phyloP scores from a whole-genome alignment of 495 filamentous ascomycete species.

The Penicillium egyptiacum region DNA sequence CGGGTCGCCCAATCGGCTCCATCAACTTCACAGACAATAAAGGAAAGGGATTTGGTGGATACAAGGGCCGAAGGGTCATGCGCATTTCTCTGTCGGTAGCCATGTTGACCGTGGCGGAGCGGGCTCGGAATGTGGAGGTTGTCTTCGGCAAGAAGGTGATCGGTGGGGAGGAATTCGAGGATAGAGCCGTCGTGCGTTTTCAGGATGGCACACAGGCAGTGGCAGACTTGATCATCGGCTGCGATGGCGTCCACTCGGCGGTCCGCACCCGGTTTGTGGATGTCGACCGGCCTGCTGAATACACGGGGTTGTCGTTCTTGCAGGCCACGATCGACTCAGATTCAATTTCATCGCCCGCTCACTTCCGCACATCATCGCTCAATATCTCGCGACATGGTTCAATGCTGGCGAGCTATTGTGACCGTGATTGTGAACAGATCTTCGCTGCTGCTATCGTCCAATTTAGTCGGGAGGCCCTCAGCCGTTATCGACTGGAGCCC shows the following conservation, averaged over 20 bases:
- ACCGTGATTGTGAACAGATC: conserved; percentile 43
- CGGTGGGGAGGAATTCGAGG: conserved; percentile 37
- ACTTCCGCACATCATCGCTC: conserved; percentile 51
- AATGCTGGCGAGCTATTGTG: conserved; percentile 52
- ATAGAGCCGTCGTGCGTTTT: conserved; percentile 50
- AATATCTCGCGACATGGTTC: conserved; percentile 56
- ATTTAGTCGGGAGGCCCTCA: conserved; percentile 41
- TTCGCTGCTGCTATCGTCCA: conserved; percentile 59
- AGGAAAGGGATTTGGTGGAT: conserved; percentile 43
- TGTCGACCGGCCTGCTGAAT: conserved; percentile 46
- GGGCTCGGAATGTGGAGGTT: conserved; percentile 37
- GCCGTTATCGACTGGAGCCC: conserved; percentile 32
- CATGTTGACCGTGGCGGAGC: conserved; percentile 46
- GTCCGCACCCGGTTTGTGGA: conserved; percentile 55
- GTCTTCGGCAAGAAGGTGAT: conserved; percentile 43
- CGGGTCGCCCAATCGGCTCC: conserved; percentile 45
- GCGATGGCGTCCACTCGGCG: conserved; percentile 64
- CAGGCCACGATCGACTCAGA: conserved; percentile 46
- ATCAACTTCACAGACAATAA: conserved; percentile 42
- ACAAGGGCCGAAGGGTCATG: conserved; percentile 50
- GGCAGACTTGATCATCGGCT: conserved; percentile 58
- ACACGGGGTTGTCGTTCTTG: conserved; percentile 57
- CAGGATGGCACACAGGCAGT: conserved; percentile 46
- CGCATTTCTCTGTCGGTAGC: conserved; percentile 48
- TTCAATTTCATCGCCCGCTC: conserved; percentile 30